Conservation (phyloP, 2,329 filamentous ascomycete genomes). For the Coniochaeta sp. region DNA sequence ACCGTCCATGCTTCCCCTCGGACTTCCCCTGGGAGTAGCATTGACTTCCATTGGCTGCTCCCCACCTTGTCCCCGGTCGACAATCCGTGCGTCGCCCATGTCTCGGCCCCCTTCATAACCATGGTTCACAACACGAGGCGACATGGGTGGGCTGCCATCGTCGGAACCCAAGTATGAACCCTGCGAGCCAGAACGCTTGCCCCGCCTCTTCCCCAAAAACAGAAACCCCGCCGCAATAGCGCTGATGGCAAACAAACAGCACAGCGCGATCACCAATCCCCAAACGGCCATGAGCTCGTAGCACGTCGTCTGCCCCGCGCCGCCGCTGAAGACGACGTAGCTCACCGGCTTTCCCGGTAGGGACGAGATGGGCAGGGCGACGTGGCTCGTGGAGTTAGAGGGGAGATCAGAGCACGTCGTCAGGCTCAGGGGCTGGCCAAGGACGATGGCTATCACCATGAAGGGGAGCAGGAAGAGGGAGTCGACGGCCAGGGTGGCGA, state of each 20-base stretch:
- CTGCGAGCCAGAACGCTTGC: too few species aligned
- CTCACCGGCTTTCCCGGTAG: conserved; percentile 29
- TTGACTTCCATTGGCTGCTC: too few species aligned
- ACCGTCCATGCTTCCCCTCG: not conserved
- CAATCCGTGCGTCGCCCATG: too few species aligned
- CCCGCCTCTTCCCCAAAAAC: conserved; percentile 48
- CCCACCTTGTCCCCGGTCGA: too few species aligned
- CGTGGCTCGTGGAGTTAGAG: conserved; percentile 27
- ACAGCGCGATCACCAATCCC: conserved; percentile 76
- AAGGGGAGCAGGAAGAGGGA: conserved; percentile 65
- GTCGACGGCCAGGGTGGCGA: conserved; percentile 62
- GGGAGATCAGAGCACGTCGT: conserved; percentile 59
- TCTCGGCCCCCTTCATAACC: too few species aligned
- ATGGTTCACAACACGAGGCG: too few species aligned
- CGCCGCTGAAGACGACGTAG: conserved; percentile 42
- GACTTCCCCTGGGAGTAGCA: too few species aligned
- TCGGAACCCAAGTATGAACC: too few species aligned
- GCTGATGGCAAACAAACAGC: conserved; percentile 62
- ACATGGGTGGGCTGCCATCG: too few species aligned
- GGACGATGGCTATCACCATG: conserved; percentile 67
- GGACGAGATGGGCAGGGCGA: conserved; percentile 37
- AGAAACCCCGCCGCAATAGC: conserved; percentile 51
- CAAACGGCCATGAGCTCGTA: conserved; percentile 81
- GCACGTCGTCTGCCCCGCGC: conserved; percentile 55
- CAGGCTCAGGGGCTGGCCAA: conserved; percentile 75